Conservation (phyloP, 139 green algal genomes). For the Trebouxia sp. region DNA sequence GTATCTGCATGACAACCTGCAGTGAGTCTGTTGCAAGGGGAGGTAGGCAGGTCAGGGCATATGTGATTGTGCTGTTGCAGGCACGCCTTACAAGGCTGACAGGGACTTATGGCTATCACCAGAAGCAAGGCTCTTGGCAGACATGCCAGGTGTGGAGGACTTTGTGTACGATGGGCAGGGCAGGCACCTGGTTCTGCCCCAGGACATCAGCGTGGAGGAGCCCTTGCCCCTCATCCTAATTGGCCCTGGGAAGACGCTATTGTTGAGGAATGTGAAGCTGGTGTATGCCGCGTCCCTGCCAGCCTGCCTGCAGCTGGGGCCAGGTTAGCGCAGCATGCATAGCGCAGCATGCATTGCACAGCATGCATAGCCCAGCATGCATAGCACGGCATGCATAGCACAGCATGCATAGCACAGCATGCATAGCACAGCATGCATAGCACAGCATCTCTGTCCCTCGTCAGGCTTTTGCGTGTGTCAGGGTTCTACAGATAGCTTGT, state of each 20-base stretch:
- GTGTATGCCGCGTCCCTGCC: constrained; percentile 70
- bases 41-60: too few species aligned
- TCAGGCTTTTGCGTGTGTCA: neutral
- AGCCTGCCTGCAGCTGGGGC: constrained; percentile 64
- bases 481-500: too few species aligned
- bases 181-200: constrained; percentile 65
- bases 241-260: constrained; percentile 67
- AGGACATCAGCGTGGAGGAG: constrained; percentile 35
- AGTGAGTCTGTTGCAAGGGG: too few species aligned
- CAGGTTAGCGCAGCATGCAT: constrained; percentile 44
- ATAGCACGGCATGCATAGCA: neutral
- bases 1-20: too few species aligned
- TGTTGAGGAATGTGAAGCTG: constrained; percentile 79
- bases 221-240: constrained; percentile 85
- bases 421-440: too few species aligned
- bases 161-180: constrained; percentile 80
- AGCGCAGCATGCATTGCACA: neutral
- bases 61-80: constrained; percentile 24
- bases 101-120: constrained; percentile 84
- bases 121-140: constrained; percentile 81
- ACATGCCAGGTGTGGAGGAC: constrained; percentile 51
- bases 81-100: constrained; percentile 39
- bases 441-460: neutral
- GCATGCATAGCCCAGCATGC: neutral
- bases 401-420: neutral